Evolutionary conservation across 495 filamentous ascomycete species (phyloP), one percentile per base, ranked within the genome.

Genomic region (Neurospora sp.): DNA sequence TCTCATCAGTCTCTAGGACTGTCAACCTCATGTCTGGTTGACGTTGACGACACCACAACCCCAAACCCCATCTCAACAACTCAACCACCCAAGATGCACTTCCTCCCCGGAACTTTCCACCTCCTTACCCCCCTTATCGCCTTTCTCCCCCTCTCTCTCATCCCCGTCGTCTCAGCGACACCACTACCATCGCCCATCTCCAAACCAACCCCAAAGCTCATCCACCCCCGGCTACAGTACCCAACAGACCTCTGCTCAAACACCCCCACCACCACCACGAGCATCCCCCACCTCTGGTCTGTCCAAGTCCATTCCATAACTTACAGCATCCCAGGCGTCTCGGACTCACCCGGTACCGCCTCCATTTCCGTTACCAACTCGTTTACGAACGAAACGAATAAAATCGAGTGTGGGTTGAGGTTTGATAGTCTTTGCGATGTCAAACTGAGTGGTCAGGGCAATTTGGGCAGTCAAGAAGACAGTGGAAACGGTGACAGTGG

Each of bases 371-470:
- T 76, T 5, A 69, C 70, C 20, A 74, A 72, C 72, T 46, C 69
- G 3, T 3, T 37, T 14, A 72, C 74, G 14, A 74, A 72, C 4
- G 3, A 9, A 0, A 74, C 48, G 0, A 41, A 74, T 14, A 0
- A 31, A 0, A 40, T 74, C 12, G 27, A 14, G 3, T 74, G 75
- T 23, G 6, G 9, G 0, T 5, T 76, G 1, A 35, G 69, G 18
- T 44, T 69, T 39, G 71, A 73, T 42, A 74, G 69, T 20, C 5
- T 71, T 10, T 73, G 74, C n/a, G 46, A 69, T 39, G 70, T 73
- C n/a, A 46, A n/a, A 1, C 2, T 44, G 4, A 14, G 39, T 4
- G 4, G 39, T 39, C 39, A 12, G 39, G 39, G 39, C 0, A 40
- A 12, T 39, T 11, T 4, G 39, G 39, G 39, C 10, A 39, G 39